Conservation (phyloP, 2,329 filamentous ascomycete species). For the Colletotrichum sp. region DNA sequence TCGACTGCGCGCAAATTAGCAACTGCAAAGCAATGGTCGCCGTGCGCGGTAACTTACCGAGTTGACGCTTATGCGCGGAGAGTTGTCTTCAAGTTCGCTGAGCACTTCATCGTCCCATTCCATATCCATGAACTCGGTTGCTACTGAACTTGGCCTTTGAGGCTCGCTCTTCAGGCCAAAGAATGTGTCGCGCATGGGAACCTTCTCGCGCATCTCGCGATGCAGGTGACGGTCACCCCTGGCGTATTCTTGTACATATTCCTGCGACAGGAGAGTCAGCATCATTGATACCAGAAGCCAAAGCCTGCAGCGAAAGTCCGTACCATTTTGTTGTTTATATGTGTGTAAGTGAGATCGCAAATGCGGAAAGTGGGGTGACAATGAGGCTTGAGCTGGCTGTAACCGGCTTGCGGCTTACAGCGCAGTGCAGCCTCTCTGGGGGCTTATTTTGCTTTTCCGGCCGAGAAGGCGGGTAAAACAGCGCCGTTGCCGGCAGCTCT, state of each 20-base stretch:
- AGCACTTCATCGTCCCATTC: constrained; percentile 70
- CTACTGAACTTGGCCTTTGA: constrained; percentile 69
- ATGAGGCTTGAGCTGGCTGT: constrained; percentile 13
- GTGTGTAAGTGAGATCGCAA: constrained; percentile 10
- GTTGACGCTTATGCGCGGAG: constrained; percentile 70
- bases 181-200: constrained; percentile 59
- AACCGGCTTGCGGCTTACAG: constrained; percentile 19
- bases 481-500: constrained; percentile 42
- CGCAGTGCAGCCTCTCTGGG: neutral
- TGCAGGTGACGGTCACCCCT: constrained; percentile 41
- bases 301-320: constrained; percentile 10
- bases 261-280: constrained; percentile 28
- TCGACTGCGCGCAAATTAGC: constrained; percentile 24
- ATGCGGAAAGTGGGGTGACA: constrained; percentile 1
- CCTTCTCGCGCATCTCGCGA: constrained; percentile 59
- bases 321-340: constrained; percentile 37
- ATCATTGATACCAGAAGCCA: neutral
- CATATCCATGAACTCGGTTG: constrained; percentile 80
- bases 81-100: constrained; percentile 68
- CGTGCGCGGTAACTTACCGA: constrained; percentile 61
- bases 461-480: constrained; percentile 1
- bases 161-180: constrained; percentile 62
- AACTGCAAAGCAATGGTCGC: neutral
- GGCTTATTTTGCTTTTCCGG: constrained; percentile 23
- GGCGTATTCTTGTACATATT: constrained; percentile 38